These are phyloP conservation scores for Mycena sp. DNA, from an alignment of 1,284 basidiomycete species.

Conservation along the genomic window DNA sequence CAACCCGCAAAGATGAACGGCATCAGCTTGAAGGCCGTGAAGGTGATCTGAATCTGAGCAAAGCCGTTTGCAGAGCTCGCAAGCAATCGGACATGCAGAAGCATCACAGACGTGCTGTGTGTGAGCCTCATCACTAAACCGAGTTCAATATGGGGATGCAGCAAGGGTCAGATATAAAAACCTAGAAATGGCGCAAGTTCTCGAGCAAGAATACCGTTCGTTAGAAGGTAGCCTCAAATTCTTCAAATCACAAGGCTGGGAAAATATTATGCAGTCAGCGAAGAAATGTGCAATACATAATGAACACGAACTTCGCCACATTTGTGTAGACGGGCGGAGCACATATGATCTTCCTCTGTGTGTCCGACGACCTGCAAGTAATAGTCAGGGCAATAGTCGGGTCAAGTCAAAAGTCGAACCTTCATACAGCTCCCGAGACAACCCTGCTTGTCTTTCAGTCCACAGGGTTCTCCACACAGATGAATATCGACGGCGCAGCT, in stretches of 20 bases:
- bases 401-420: conserved; percentile 40
- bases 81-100: conserved; percentile 61
- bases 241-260: conserved; percentile 57
- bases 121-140: conserved; percentile 55
- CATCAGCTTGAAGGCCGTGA: conserved; percentile 53
- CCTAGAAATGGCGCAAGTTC: conserved; percentile 56
- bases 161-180: neutral
- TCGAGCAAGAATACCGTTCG: conserved; percentile 50
- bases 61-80: conserved; percentile 62
- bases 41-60: conserved; percentile 61
- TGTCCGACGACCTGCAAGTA: conserved; percentile 52
- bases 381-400: neutral
- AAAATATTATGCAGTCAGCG: neutral
- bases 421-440: conserved; percentile 60
- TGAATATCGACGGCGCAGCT: conserved; percentile 61
- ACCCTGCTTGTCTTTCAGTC: conserved; percentile 52
- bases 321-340: conserved; percentile 61
- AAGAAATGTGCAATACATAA: neutral
- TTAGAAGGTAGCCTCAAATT: conserved; percentile 44
- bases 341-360: conserved; percentile 57
- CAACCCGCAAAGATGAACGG: conserved; percentile 69
- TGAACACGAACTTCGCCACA: conserved; percentile 57
- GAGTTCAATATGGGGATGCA: conserved; percentile 1
- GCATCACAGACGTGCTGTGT: conserved; percentile 57
- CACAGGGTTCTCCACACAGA: conserved; percentile 60